Base-by-base conservation (phyloP, 2,329 filamentous ascomycete species). In the Apiospora hydei region DNA sequence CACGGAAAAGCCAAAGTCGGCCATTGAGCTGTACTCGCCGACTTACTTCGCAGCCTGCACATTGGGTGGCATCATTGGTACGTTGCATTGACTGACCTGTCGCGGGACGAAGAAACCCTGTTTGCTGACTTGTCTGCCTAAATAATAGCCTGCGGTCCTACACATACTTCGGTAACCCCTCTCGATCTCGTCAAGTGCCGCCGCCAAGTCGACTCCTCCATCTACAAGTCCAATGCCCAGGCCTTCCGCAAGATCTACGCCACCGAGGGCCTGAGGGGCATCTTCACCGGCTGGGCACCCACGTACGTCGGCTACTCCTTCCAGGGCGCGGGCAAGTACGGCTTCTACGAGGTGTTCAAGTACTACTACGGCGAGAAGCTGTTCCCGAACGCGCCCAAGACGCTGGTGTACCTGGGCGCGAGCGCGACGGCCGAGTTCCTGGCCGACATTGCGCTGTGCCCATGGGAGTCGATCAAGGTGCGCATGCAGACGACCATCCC, bases 261-360 rank as follows among this genome's bases (percentile, higher is more conserved):
- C 21, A 87, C 87, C 41, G 93, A 96, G 78, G 94, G 94, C 26
- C 71, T 96, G 72, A 90, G 93, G 49, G 94, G 94, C 66, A 90
- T 97, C 80, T 94, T 93, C 83, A 96, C 93, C 38, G 94, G 94
- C 69, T 96, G 94, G 93, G 85, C 91, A 26, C 94, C 94, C 18
- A 97, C 94, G 0, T 90, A 96, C 75, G 88, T 94, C 75, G 94
- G 94, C 57, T 96, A 96, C 85, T 88, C 90, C 77, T 91, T 91
- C 70, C 94, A 97, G 87, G 94, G 94, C 72, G 92, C 93, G 16
- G 93, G 95, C 85, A 96, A 97, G 82, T 96, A 96, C 80, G 94
- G 94, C 72, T 93, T 92, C 78, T 96, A 96, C 80, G 94, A 96
- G 81, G 93, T 90, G 83, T 96, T 96, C 89, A 96, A 97, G 83